Conservation (phyloP, 805 yeast genomes). For the Starmerella floris region DNA sequence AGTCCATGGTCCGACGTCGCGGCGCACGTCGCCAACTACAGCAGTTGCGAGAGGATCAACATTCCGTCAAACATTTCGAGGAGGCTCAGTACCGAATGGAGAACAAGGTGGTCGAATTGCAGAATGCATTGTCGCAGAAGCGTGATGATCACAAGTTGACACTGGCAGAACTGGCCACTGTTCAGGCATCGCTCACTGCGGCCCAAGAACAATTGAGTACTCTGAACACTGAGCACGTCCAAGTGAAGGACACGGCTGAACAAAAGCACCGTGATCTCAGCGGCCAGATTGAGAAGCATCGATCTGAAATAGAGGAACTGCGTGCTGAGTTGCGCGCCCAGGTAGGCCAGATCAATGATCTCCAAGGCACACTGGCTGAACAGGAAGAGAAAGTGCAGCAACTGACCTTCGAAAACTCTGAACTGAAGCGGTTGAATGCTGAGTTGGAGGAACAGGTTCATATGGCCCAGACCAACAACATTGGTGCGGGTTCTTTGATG, state of each 20-base stretch:
- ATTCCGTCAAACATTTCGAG: conserved; percentile 67
- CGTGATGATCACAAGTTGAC: conserved; percentile 54
- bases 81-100: conserved; percentile 89
- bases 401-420: conserved; percentile 24
- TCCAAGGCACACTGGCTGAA: conserved; percentile 45
- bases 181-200: conserved; percentile 8
- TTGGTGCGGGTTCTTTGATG: conserved; percentile 16
- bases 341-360: conserved; percentile 17
- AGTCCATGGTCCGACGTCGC: conserved; percentile 63
- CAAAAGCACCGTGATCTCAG: conserved; percentile 4
- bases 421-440: conserved; percentile 19
- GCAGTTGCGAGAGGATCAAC: conserved; percentile 69
- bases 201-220: conserved; percentile 2
- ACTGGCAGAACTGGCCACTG: conserved; percentile 9
- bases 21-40: conserved; percentile 54
- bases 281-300: conserved; percentile 7
- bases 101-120: conserved; percentile 92
- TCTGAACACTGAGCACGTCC: background rate
- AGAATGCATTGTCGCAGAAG: conserved; percentile 57
- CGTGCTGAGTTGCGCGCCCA: conserved; percentile 11
- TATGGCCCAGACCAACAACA: conserved; percentile 20
- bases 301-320: conserved; percentile 2
- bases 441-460: conserved; percentile 25
- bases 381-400: conserved; percentile 23
- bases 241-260: background rate